Evolutionary conservation across 345 rosid species (phyloP).

Genomic region (Lepidium aucheri): DNA sequence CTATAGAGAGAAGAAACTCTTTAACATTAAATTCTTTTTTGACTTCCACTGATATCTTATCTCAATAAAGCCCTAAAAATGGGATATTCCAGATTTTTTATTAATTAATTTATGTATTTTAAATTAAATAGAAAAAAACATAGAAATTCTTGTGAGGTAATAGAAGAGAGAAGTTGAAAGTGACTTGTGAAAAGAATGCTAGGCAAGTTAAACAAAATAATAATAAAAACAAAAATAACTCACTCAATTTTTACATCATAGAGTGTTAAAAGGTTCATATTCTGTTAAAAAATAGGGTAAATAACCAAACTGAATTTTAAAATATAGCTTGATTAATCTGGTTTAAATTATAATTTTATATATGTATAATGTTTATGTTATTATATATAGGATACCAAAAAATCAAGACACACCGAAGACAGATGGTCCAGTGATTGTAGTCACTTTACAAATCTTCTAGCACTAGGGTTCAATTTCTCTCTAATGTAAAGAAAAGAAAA

Average conservation of each 20-base stretch:
- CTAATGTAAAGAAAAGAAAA: no score
- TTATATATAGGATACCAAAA: conserved; percentile 14
- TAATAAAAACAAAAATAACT: neutral
- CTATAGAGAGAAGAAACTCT: conserved; percentile 23
- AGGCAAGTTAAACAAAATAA: neutral
- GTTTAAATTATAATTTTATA: neutral
- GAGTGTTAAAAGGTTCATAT: conserved; percentile 5
- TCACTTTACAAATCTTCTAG: no score
- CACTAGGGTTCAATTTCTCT: no score
- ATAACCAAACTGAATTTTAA: neutral
- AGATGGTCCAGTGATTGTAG: no score
- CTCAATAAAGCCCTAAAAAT: conserved; percentile 33
- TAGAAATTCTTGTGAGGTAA: conserved; percentile 23
- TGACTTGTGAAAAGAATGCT: conserved; percentile 24
- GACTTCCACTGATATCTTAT: conserved; percentile 38
- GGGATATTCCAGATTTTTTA: conserved; percentile 23
- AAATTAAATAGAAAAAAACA: no score
- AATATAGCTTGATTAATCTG: neutral
- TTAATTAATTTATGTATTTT: no score
- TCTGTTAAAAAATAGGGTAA: neutral
- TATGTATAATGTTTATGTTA: neutral
- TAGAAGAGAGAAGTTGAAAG: conserved; percentile 15
- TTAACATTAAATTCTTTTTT: conserved; percentile 32
- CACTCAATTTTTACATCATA: neutral
- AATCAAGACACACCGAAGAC: neutral